phyloP scores from a whole-genome alignment of 2,329 filamentous ascomycete genomes.

The Ophiostoma sp. region DNA sequence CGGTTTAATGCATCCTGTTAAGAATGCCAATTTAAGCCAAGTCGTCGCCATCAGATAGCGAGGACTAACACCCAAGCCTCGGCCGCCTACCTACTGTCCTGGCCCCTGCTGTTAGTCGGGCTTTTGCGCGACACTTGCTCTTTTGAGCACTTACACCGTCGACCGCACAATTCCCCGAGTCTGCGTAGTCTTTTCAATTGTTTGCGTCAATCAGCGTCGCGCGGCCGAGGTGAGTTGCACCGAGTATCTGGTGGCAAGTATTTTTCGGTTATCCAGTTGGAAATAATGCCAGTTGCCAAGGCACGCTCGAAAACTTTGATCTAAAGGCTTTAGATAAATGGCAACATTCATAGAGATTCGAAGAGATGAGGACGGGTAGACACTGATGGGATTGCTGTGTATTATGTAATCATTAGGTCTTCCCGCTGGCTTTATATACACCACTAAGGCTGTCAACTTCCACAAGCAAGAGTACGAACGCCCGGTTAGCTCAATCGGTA shows the following conservation, averaged over 20 bases:
- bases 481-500: conserved; percentile 65
- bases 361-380: neutral
- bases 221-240: neutral
- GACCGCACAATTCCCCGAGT: neutral
- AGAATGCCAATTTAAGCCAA: neutral
- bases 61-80: neutral
- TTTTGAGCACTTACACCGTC: conserved; percentile 8
- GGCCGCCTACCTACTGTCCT: neutral
- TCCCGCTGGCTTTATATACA: neutral
- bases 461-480: conserved; percentile 27
- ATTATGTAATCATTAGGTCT: neutral
- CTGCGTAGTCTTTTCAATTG: neutral
- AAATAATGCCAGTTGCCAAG: no score
- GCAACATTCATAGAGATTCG: no score
- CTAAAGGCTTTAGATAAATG: no score
- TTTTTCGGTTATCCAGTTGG: no score
- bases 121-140: neutral
- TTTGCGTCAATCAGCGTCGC: neutral
- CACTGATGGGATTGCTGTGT: neutral
- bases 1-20: neutral
- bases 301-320: no score
- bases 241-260: neutral
- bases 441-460: neutral
- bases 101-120: neutral
- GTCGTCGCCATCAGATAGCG: neutral